These are phyloP conservation scores for Jaenimonas drosophilae DNA, from an alignment of 208 protist genomes.

Conservation along the genomic window DNA sequence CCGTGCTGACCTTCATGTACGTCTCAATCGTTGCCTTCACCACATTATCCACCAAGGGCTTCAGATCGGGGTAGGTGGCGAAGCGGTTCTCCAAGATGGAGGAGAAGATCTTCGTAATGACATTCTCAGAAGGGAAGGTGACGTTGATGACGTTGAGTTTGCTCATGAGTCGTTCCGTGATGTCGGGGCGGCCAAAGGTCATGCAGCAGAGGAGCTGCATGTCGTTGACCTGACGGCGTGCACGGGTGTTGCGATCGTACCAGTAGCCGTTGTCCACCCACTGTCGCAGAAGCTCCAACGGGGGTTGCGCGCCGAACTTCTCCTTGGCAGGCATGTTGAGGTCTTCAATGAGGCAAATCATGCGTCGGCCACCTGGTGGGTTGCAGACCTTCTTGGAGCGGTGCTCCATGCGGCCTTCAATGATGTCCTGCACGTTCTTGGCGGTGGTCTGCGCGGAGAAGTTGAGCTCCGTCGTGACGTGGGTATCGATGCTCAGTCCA, in stretches of 20 bases:
- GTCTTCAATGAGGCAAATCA: conserved; percentile 97
- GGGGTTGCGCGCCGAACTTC: conserved; percentile 96
- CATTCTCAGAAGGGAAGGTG: conserved; percentile 89
- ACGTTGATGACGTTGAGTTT: conserved; percentile 96
- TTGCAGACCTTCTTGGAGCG: conserved; percentile 94
- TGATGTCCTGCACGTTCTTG: conserved; percentile 92
- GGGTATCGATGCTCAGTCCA: conserved; percentile 58
- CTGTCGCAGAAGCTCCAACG: conserved; percentile 95
- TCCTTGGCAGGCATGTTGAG: conserved; percentile 98
- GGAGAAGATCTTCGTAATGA: conserved; percentile 94
- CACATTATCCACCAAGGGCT: conserved; percentile 84
- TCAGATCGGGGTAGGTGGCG: conserved; percentile 88
- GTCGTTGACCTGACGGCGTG: conserved; percentile 90
- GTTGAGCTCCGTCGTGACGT: conserved; percentile 91
- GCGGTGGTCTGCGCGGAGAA: conserved; percentile 95
- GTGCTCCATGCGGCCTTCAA: conserved; percentile 95
- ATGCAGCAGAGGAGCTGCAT: conserved; percentile 96
- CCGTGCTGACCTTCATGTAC: conserved; percentile 86
- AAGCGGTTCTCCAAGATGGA: conserved; percentile 92
- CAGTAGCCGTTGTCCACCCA: conserved; percentile 97
- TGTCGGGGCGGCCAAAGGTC: conserved; percentile 93
- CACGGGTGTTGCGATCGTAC: conserved; percentile 95
- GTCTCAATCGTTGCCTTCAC: conserved; percentile 93
- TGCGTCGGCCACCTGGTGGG: conserved; percentile 88
- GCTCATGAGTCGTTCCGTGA: conserved; percentile 91